Conservation (phyloP, 257 asterid genomes). For the Solanum acaule region DNA sequence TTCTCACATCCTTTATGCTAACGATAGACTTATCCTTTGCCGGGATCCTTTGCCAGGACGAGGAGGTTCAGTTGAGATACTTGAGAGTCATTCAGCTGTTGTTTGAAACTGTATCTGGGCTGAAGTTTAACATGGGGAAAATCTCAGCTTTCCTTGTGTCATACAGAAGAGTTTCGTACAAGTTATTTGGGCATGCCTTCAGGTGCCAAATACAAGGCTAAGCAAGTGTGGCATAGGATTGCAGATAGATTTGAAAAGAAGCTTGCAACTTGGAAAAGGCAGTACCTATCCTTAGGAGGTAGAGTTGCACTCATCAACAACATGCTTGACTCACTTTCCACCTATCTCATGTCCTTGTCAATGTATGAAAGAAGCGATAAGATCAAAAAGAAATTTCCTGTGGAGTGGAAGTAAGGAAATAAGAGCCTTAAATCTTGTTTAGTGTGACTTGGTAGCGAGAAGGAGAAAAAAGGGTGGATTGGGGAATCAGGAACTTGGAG, state of each 20-base stretch:
- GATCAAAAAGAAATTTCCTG: background rate
- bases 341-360: background rate
- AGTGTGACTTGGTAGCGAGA: background rate
- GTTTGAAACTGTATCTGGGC: background rate
- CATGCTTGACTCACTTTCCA: background rate
- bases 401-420: background rate
- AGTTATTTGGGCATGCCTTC: background rate
- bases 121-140: background rate
- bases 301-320: background rate
- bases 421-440: background rate
- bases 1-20: background rate
- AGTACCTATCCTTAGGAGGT: background rate
- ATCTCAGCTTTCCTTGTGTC: background rate
- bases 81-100: background rate
- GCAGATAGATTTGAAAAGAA: background rate
- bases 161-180: background rate
- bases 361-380: background rate
- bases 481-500: background rate
- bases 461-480: background rate
- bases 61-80: background rate
- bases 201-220: background rate
- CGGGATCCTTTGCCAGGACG: background rate
- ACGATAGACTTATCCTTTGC: background rate
- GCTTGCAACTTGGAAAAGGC: background rate
- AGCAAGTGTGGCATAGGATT: background rate